Base-by-base conservation (phyloP, 768 basidiomycete genomes). In the Strobilomyces dryophilus region DNA sequence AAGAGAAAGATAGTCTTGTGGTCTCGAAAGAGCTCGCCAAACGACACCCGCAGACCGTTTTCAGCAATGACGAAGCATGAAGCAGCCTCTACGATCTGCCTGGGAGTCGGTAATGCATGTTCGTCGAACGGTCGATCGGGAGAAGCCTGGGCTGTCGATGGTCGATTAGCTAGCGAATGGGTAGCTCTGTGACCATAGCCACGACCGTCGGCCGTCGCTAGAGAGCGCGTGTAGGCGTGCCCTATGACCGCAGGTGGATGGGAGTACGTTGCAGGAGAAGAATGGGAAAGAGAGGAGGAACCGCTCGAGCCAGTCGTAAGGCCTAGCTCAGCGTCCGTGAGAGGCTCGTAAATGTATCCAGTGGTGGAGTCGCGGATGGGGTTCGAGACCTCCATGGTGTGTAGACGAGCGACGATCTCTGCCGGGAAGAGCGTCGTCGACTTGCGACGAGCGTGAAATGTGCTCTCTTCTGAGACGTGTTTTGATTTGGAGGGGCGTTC, bases 1-100 rank as follows among this genome's bases (percentile, higher is more conserved):
- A 95, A 95, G 39, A 93, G 71, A 48, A 92, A 83, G 56, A 93
- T 78, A 1, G 85, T 87, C 65, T 74, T 79, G 56, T 75, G 73
- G 11, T 74, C 66, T 43, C 63, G 74, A 61, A 86, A 84, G 37
- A 95, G 67, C 21, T 84, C 79, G 0, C 87, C 85, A 55, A 95
- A 92, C 34, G 70, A 74, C 49, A 88, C 73, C 9, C 80, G 76
- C 9, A 81, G 60, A 4, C 92, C 92, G 14, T 80, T 80, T 55
- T 87, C 82, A 37, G 82, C 79, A 40, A 87, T 75, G 52, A 95
- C 80, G 18, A 78, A 72, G 29, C 88, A 74, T 15, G 79, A 67
- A 1, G 84, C 79, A 3, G 86, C 92, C 20, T 76, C 76, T 5
- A 74, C 70, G 52, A 94, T 74, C 60, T 88, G 81, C 10, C 74